Evolutionary conservation across 1,284 basidiomycete species (phyloP).

Genomic region (Coriolopsis trogii): DNA sequence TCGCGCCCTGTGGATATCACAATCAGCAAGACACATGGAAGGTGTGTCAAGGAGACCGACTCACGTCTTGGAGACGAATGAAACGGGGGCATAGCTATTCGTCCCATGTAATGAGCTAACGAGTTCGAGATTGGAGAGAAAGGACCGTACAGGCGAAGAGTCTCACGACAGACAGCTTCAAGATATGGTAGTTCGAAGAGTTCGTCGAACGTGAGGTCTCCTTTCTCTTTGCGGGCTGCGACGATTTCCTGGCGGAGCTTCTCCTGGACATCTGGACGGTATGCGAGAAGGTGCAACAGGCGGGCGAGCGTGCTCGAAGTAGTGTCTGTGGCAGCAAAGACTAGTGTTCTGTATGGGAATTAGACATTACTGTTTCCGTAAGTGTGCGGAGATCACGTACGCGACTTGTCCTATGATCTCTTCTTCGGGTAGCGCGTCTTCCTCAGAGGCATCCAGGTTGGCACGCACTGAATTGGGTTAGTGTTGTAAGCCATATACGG

Average conservation of each 20-base stretch:
- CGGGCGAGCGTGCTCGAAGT: slow-evolving; percentile 18
- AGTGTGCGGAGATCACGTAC: slow-evolving; percentile 17
- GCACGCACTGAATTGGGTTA: slow-evolving; percentile 27
- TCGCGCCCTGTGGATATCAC: slow-evolving; percentile 13
- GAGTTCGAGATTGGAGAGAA: not conserved
- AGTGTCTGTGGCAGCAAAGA: slow-evolving; percentile 22
- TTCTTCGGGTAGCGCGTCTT: slow-evolving; percentile 30
- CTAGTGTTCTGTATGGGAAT: not conserved
- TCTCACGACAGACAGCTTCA: slow-evolving; percentile 10
- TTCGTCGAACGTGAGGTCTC: slow-evolving; percentile 11
- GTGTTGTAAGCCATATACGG: not conserved
- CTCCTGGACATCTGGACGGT: slow-evolving; percentile 19
- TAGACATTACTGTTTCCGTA: not conserved
- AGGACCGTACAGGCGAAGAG: slow-evolving; percentile 2
- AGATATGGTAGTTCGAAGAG: slow-evolving; percentile 7
- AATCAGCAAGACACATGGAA: not conserved
- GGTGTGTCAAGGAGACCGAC: not conserved
- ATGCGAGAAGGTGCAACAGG: slow-evolving; percentile 12
- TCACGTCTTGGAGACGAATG: not conserved
- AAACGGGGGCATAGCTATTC: not conserved
- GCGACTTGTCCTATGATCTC: slow-evolving; percentile 36
- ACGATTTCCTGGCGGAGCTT: slow-evolving; percentile 18
- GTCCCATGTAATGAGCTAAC: not conserved
- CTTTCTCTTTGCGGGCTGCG: slow-evolving; percentile 3
- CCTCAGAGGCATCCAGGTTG: slow-evolving; percentile 26